Evolutionary conservation across 1,284 basidiomycete species (phyloP), one percentile per base, ranked within the genome.

Genomic region (Amylostereum areolatum): DNA sequence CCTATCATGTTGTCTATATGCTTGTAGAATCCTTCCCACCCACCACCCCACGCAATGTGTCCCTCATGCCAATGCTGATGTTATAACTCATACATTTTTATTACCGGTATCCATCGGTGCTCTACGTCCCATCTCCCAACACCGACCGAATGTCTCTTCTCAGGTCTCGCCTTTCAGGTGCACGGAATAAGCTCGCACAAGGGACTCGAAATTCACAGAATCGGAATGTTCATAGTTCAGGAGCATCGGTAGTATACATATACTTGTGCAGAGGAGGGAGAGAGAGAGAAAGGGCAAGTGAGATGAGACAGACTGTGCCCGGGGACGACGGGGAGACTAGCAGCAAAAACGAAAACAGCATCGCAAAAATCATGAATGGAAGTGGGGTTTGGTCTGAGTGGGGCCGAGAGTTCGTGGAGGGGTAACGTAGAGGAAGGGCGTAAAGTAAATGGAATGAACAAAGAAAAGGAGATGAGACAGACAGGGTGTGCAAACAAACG

Each of bases 171-270:
- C n/a, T n/a, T n/a, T n/a, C n/a, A n/a, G n/a, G n/a, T n/a, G n/a
- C n/a, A n/a, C n/a, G n/a, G n/a, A n/a, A n/a, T n/a, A n/a, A n/a
- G n/a, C n/a, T n/a, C n/a, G n/a, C n/a, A n/a, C n/a, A n/a, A n/a
- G n/a, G n/a, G n/a, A n/a, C n/a, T n/a, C n/a, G n/a, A n/a, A n/a
- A n/a, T n/a, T n/a, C n/a, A n/a, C n/a, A n/a, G n/a, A n/a, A 35
- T 35, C 33, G 8, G 33, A 8, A 52, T 32, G 34, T 52, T 52
- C 41, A 52, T 47, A 35, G 8, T 52, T 52, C 50, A 50, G 50
- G 47, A 52, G 51, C 47, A 52, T 52, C 51, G 33, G 46, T 52
- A 52, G 51, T 47, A 52, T 52, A 52, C 51, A 52, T 29, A 27
- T 44, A 40, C 18, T 45, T 52, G 51, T 52, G 50, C 49, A 47